These are phyloP conservation scores for Coniochaeta sp. DNA, from an alignment of 2,329 filamentous ascomycete genomes.

Conservation along the genomic window DNA sequence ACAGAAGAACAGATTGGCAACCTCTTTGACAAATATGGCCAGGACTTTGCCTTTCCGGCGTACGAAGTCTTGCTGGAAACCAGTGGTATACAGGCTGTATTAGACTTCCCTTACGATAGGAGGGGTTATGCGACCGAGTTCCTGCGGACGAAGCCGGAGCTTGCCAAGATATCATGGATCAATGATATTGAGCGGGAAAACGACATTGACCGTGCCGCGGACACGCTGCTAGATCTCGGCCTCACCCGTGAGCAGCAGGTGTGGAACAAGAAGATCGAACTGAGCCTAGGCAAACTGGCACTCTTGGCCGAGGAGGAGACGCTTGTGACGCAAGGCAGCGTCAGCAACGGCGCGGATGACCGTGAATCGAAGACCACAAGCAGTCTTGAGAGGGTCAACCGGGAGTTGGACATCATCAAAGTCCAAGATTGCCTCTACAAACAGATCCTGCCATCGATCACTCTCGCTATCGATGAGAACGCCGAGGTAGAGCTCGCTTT, in stretches of 20 bases:
- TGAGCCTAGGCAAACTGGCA: conserved; percentile 81
- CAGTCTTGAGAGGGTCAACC: conserved; percentile 47
- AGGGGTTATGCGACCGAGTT: conserved; percentile 68
- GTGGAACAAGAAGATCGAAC: conserved; percentile 90
- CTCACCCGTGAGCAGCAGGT: conserved; percentile 66
- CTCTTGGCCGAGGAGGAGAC: conserved; percentile 53
- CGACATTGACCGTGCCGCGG: conserved; percentile 66
- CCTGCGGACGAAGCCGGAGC: conserved; percentile 61
- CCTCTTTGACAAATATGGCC: conserved; percentile 57
- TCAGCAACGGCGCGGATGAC: conserved; percentile 11
- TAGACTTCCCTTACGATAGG: conserved; percentile 65
- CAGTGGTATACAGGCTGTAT: conserved; percentile 57
- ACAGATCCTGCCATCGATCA: conserved; percentile 61
- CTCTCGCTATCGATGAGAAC: conserved; percentile 68
- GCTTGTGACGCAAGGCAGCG: conserved; percentile 12
- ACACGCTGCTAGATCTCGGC: conserved; percentile 63
- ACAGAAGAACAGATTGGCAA: conserved; percentile 39
- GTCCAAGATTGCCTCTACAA: conserved; percentile 74
- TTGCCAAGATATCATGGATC: conserved; percentile 85
- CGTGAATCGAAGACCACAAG: conserved; percentile 22
- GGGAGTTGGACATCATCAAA: conserved; percentile 58
- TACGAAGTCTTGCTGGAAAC: conserved; percentile 70
- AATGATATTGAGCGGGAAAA: conserved; percentile 76
- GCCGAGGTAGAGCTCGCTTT: conserved; percentile 72
- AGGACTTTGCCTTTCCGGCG: conserved; percentile 65